Evolutionary conservation across 2,329 filamentous ascomycete genomes (phyloP).

Genomic region (Fonsecaea erecta): DNA sequence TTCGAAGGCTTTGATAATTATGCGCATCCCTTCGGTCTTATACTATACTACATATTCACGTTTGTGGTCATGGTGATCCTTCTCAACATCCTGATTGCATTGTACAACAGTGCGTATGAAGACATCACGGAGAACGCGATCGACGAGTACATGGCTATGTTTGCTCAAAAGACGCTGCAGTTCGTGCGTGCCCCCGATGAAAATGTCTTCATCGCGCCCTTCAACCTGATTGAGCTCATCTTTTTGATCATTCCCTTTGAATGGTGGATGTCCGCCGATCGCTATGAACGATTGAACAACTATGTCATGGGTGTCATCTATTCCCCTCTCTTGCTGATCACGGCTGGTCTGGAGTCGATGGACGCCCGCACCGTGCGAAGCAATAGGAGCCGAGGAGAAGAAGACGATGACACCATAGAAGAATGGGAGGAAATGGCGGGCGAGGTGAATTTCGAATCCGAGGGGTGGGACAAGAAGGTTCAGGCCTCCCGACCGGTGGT

Average conservation of each 20-base stretch:
- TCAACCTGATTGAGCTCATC: constrained; percentile 91
- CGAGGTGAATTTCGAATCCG: constrained; percentile 76
- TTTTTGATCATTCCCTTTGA: constrained; percentile 79
- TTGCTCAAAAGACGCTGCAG: constrained; percentile 92
- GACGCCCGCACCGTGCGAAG: constrained; percentile 68
- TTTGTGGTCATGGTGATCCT: constrained; percentile 96
- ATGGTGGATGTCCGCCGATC: constrained; percentile 84
- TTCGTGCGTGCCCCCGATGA: constrained; percentile 96
- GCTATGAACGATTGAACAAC: constrained; percentile 84
- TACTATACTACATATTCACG: constrained; percentile 96
- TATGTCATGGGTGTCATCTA: constrained; percentile 86
- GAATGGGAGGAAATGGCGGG: constrained; percentile 87
- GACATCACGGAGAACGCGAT: constrained; percentile 91
- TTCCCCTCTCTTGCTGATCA: constrained; percentile 77
- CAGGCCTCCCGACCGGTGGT: constrained; percentile 78
- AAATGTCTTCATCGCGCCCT: constrained; percentile 95
- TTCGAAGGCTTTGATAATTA: constrained; percentile 89
- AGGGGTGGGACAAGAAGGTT: constrained; percentile 85
- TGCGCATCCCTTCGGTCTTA: constrained; percentile 87
- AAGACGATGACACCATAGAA: constrained; percentile 84
- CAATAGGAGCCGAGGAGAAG: constrained; percentile 80
- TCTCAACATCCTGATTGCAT: constrained; percentile 92
- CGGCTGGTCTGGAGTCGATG: constrained; percentile 72
- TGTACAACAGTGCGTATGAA: constrained; percentile 96
- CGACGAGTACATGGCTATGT: constrained; percentile 93